These are phyloP conservation scores for Smittium mucronatum DNA, from an alignment of 371 early-diverging fungal species.

Conservation along the genomic window DNA sequence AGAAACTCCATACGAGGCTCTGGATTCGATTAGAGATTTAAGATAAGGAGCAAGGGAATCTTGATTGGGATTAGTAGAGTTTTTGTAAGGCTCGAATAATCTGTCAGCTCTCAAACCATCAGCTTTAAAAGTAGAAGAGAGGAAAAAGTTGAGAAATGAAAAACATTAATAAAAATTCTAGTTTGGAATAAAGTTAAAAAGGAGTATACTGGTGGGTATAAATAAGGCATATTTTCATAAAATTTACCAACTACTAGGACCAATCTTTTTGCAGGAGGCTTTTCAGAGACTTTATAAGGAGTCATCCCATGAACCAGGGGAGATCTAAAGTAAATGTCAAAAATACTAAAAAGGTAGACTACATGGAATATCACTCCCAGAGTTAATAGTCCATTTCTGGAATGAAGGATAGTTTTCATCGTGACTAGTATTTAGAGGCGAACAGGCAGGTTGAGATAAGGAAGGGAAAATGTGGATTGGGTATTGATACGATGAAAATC, in stretches of 20 bases:
- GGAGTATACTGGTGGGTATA: no score
- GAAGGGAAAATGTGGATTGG: no score
- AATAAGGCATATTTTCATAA: neutral
- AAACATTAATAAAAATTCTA: no score
- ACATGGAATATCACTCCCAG: conserved; percentile 84
- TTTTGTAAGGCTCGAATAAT: conserved; percentile 46
- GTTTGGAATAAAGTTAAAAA: no score
- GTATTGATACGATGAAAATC: no score
- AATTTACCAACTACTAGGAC: conserved; percentile 68
- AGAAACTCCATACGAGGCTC: conserved; percentile 82
- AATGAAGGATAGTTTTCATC: no score
- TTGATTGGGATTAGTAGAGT: conserved; percentile 28
- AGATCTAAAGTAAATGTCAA: conserved; percentile 95
- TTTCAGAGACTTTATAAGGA: conserved; percentile 39
- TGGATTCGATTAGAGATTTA: conserved; percentile 39
- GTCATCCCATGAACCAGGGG: conserved; percentile 94
- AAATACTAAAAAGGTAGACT: conserved; percentile 77
- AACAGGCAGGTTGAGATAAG: no score
- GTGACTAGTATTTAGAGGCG: no score
- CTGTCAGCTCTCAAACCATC: conserved; percentile 91
- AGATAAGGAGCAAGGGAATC: conserved; percentile 58
- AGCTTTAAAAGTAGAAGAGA: conserved; percentile 34
- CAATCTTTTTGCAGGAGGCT: conserved; percentile 78
- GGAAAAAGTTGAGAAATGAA: no score
- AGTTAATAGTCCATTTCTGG: conserved; percentile 34